phyloP scores from a whole-genome alignment of 2,329 filamentous ascomycete species.

The Thielaviopsis populi region DNA sequence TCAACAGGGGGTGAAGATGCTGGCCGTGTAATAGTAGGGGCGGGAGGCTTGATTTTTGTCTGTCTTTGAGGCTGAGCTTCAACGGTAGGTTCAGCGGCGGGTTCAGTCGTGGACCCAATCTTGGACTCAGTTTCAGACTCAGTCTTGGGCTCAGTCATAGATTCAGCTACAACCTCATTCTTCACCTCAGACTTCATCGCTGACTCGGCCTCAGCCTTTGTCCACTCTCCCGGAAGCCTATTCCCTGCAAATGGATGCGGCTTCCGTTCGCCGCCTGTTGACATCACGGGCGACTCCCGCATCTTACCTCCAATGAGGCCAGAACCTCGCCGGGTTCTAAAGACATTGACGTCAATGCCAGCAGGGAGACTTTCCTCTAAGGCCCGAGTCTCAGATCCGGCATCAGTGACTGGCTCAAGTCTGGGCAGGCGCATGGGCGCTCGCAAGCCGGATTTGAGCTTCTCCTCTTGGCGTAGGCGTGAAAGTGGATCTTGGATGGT shows the following conservation, averaged over 20 bases:
- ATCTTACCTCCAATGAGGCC: background rate
- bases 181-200: background rate
- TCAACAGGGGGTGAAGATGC: background rate
- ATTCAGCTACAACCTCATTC: background rate
- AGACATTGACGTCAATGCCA: constrained; percentile 13
- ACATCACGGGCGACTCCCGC: background rate
- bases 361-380: background rate
- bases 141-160: background rate
- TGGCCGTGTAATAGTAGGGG: background rate
- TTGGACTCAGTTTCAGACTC: background rate
- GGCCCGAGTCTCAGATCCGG: background rate
- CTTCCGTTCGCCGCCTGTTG: constrained; percentile 2
- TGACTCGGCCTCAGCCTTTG: background rate
- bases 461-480: constrained; percentile 13
- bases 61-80: constrained; percentile 29
- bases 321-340: constrained; percentile 12
- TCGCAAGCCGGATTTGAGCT: background rate
- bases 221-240: constrained; percentile 11
- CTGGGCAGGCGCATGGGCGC: constrained; percentile 14
- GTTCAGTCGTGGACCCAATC: background rate
- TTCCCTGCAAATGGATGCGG: constrained; percentile 16
- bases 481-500: constrained; percentile 10
- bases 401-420: constrained; percentile 14
- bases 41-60: constrained; percentile 23
- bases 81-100: constrained; percentile 17